phyloP scores from a whole-genome alignment of 108 stramenopile genomes.

The Skeletonema potamos region DNA sequence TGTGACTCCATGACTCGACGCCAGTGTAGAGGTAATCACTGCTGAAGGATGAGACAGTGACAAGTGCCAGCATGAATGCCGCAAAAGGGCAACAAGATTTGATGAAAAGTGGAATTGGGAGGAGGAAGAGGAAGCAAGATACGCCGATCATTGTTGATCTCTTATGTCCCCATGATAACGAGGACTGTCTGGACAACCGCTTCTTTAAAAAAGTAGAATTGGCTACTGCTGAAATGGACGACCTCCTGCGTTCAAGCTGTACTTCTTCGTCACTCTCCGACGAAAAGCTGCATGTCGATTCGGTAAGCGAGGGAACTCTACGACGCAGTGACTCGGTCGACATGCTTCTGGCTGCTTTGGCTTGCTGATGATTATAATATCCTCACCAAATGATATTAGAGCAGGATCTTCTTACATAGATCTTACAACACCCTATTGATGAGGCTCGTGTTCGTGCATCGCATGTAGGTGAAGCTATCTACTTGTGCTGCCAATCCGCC shows the following conservation, averaged over 20 bases:
- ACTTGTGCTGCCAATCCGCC: no score
- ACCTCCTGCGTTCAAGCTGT: background rate
- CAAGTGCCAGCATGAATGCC: constrained; percentile 15
- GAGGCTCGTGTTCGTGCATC: no score
- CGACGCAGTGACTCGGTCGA: background rate
- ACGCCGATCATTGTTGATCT: constrained; percentile 36
- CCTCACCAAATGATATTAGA: no score
- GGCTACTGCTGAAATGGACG: background rate
- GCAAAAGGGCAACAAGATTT: constrained; percentile 21
- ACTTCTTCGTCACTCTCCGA: background rate
- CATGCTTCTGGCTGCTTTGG: no score
- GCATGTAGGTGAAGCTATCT: no score
- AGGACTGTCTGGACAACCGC: constrained; percentile 39
- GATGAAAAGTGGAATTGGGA: constrained; percentile 35
- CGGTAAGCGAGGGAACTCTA: background rate
- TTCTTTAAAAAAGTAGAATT: constrained; percentile 5
- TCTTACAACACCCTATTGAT: no score
- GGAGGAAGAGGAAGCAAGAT: constrained; percentile 39
- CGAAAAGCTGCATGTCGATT: background rate
- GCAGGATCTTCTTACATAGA: no score
- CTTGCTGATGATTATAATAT: no score
- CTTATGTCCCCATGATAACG: constrained; percentile 43
- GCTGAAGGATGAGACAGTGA: constrained; percentile 36
- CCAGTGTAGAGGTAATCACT: constrained; percentile 52
- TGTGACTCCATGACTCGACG: constrained; percentile 35